Conservation (phyloP, 257 asterid species). For the Nicotiana tabacum region DNA sequence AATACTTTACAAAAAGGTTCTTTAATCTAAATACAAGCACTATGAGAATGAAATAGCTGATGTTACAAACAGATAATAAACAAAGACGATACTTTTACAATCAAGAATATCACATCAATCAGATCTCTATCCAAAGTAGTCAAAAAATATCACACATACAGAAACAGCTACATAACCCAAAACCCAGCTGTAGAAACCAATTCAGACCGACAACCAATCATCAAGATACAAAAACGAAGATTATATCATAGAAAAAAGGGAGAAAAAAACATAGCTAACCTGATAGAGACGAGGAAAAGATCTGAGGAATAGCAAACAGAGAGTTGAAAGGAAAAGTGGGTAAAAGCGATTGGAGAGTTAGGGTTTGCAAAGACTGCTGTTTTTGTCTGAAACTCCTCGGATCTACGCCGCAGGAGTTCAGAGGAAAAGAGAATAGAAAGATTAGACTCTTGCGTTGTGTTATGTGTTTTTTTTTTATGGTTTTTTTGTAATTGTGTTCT, state of each 20-base stretch:
- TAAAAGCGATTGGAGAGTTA: constrained; percentile 5
- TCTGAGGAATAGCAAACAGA: constrained; percentile 7
- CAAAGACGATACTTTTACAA: background rate
- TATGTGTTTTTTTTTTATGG: background rate
- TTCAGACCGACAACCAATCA: background rate
- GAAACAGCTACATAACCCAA: background rate
- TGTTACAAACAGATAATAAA: background rate
- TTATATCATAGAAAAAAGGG: background rate
- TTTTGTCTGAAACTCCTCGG: constrained; percentile 45
- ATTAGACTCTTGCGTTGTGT: background rate
- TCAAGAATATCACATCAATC: background rate
- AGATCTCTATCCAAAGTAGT: constrained; percentile 9
- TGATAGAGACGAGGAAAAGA: constrained; percentile 19
- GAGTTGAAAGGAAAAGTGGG: background rate
- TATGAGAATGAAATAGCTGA: background rate
- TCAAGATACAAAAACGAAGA: background rate
- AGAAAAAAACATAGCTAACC: constrained; percentile 1
- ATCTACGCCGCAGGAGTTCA: constrained; percentile 45
- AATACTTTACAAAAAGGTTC: background rate
- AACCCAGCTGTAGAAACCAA: background rate
- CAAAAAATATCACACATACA: background rate
- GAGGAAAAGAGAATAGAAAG: constrained; percentile 2
- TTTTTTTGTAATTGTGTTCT: background rate
- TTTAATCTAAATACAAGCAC: background rate
- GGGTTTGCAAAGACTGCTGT: constrained; percentile 6